These are phyloP conservation scores for Malassezia psittaci DNA, from an alignment of 1,284 basidiomycete genomes.

Conservation along the genomic window DNA sequence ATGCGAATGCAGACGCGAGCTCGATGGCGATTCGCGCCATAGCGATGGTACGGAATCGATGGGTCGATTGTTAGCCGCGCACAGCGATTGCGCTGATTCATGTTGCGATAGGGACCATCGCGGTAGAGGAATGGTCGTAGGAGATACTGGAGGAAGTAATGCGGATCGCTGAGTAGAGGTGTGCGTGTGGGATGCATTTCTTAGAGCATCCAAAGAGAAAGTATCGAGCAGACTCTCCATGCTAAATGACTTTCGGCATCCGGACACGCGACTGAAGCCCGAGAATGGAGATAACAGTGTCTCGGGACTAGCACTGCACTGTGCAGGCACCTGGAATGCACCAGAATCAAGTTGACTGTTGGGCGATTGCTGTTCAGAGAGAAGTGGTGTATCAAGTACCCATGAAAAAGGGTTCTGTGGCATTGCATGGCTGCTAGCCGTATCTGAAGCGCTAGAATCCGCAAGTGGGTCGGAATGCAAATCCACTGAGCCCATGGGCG, in stretches of 20 bases:
- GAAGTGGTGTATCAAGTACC: slow-evolving; percentile 1
- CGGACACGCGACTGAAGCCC: too few relatives aligned
- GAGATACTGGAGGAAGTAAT: background rate
- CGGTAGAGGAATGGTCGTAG: background rate
- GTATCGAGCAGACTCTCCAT: background rate
- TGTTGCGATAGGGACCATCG: background rate
- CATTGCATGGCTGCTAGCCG: background rate
- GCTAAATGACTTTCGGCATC: too few relatives aligned
- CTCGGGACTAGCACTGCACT: background rate
- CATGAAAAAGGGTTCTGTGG: background rate
- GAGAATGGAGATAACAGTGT: too few relatives aligned
- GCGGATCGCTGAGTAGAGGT: too few relatives aligned
- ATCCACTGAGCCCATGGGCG: background rate
- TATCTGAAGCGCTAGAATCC: background rate
- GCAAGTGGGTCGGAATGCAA: background rate
- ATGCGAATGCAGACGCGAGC: too few relatives aligned
- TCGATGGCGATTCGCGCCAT: too few relatives aligned
- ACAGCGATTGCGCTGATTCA: too few relatives aligned
- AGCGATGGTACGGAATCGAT: too few relatives aligned
- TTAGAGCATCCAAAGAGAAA: background rate
- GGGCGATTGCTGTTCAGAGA: background rate
- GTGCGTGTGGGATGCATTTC: background rate
- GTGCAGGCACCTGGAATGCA: background rate
- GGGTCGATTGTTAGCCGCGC: too few relatives aligned
- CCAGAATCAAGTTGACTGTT: background rate